Conservation (phyloP, 2,329 filamentous ascomycete genomes). For the Diplodia sapinea region DNA sequence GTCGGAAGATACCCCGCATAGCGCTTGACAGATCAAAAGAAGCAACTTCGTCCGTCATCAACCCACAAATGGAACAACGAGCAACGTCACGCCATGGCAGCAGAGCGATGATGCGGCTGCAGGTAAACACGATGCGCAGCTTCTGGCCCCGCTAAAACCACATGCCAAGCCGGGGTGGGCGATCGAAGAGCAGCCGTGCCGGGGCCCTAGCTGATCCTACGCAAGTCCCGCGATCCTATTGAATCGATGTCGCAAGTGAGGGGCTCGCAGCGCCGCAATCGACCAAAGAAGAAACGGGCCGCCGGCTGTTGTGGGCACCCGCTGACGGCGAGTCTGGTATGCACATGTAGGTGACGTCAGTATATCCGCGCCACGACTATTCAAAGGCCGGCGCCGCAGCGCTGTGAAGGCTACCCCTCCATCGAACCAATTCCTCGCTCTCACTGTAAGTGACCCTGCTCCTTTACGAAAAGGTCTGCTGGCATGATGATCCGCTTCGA, state of each 20-base stretch:
- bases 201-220: conserved; percentile 18
- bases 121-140: not conserved
- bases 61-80: too few species aligned
- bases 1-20: conserved; percentile 2
- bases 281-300: conserved; percentile 18
- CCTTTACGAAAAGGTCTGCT: not conserved
- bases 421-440: not conserved
- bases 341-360: conserved; percentile 12
- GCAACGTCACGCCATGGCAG: conserved; percentile 5
- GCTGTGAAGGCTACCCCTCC: not conserved
- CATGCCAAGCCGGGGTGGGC: conserved; percentile 16
- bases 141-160: not conserved
- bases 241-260: conserved; percentile 25
- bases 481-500: not conserved
- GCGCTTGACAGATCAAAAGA: not conserved
- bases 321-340: conserved; percentile 17
- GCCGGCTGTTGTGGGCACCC: conserved; percentile 14
- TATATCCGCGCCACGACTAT: conserved; percentile 15
- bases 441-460: conserved; percentile 8
- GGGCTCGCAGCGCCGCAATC: conserved; percentile 20
- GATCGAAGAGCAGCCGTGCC: conserved; percentile 4
- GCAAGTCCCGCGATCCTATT: conserved; percentile 21
- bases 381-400: conserved; percentile 26
- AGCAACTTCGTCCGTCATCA: not conserved
- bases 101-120: conserved; percentile 6